Conservation (phyloP, 768 basidiomycete species). For the Kwoniella botswanensis region DNA sequence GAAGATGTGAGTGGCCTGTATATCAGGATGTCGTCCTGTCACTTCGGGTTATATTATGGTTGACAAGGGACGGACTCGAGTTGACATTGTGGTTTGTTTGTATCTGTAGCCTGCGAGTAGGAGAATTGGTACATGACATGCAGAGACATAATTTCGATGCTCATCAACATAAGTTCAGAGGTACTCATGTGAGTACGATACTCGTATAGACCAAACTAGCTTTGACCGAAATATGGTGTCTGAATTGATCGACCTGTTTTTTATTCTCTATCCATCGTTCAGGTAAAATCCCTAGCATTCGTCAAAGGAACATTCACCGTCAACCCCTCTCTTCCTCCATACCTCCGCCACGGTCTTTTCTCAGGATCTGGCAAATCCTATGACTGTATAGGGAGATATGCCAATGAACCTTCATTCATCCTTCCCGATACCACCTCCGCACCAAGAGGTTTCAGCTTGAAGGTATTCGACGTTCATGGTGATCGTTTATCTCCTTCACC, state of each 20-base stretch:
- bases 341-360: constrained; percentile 36
- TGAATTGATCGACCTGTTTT: too few species aligned
- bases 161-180: constrained; percentile 35
- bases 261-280: background rate
- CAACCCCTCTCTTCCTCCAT: constrained; percentile 23
- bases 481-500: constrained; percentile 25
- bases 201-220: background rate
- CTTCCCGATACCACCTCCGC: constrained; percentile 31
- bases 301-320: constrained; percentile 32
- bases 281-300: constrained; percentile 38
- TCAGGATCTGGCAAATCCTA: constrained; percentile 14
- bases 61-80: background rate
- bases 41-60: too few species aligned
- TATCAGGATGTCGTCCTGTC: background rate
- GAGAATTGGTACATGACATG: constrained; percentile 33
- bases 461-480: constrained; percentile 34
- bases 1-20: constrained; percentile 16
- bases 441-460: constrained; percentile 32
- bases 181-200: constrained; percentile 24
- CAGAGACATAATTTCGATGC: constrained; percentile 31
- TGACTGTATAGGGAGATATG: constrained; percentile 29
- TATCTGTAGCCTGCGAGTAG: constrained; percentile 17
- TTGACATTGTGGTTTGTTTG: background rate
- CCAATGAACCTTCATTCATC: constrained; percentile 41
- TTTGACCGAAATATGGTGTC: background rate